phyloP scores from a whole-genome alignment of 768 basidiomycete species.

The Fomitopsis pulvina region DNA sequence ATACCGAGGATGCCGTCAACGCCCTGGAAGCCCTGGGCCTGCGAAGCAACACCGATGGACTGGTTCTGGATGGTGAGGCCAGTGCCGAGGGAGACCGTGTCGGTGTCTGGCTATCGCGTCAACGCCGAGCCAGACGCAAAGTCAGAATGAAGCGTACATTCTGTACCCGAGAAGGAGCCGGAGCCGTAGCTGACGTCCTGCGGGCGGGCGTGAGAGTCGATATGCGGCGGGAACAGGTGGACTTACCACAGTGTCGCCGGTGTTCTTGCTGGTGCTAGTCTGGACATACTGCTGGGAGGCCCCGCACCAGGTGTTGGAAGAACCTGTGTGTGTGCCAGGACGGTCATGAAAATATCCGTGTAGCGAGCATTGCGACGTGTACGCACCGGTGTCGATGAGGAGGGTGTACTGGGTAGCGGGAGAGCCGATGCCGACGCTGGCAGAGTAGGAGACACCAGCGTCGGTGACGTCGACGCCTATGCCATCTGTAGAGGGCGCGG shows the following conservation, averaged over 20 bases:
- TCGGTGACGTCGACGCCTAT: conserved; percentile 51
- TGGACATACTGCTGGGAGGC: conserved; percentile 39
- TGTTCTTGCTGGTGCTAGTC: conserved; percentile 39
- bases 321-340: conserved; percentile 23
- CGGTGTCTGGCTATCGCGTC: conserved; percentile 29
- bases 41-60: conserved; percentile 40
- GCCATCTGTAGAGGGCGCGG: conserved; percentile 12
- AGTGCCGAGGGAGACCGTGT: conserved; percentile 37
- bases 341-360: neutral
- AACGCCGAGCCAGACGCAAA: neutral
- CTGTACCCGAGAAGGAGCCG: conserved; percentile 45
- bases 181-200: conserved; percentile 50
- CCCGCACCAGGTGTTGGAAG: conserved; percentile 53
- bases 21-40: conserved; percentile 35
- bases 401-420: conserved; percentile 45
- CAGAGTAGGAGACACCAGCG: conserved; percentile 50
- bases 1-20: conserved; percentile 52
- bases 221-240: conserved; percentile 16
- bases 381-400: conserved; percentile 50
- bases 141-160: conserved; percentile 31
- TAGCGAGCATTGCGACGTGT: neutral
- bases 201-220: neutral
- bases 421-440: conserved; percentile 43
- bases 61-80: conserved; percentile 39
- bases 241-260: conserved; percentile 28